A percentile compares a stretch with the other conserved stretches of the same genome.
phyloP scores from a whole-genome alignment of 371 early-diverging fungal genomes.

The Racocetra persica region DNA sequence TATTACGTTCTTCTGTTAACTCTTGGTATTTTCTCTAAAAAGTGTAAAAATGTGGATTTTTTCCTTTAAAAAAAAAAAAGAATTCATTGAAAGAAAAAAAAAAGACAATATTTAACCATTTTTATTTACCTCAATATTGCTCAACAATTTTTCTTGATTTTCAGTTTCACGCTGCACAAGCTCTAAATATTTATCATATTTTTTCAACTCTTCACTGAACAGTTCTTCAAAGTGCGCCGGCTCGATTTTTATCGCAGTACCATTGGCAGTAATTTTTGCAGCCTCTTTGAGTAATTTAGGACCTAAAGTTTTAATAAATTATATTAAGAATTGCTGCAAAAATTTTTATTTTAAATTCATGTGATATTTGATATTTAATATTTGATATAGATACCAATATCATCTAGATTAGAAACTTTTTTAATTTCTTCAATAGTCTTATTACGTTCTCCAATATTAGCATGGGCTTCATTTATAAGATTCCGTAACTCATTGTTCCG shows the following conservation, averaged over 20 bases:
- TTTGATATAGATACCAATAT: slow-evolving; percentile 60
- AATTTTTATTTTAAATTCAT: background rate
- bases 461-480: slow-evolving; percentile 57
- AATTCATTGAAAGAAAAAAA: background rate
- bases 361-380: background rate
- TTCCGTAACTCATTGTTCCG: slow-evolving; percentile 60
- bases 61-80: background rate
- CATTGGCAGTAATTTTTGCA: slow-evolving; percentile 53
- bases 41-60: background rate
- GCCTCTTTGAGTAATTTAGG: slow-evolving; percentile 52
- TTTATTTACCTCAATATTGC: slow-evolving; percentile 59
- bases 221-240: slow-evolving; percentile 75
- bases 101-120: background rate
- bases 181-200: slow-evolving; percentile 67
- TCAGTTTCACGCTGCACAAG: slow-evolving; percentile 65
- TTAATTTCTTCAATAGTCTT: slow-evolving; percentile 65
- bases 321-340: background rate
- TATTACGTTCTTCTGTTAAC: slow-evolving; percentile 65
- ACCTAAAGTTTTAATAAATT: slow-evolving; percentile 35
- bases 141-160: slow-evolving; percentile 69
- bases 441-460: slow-evolving; percentile 59
- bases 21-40: slow-evolving; percentile 63
- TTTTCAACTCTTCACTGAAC: slow-evolving; percentile 68
- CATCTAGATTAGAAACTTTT: slow-evolving; percentile 67
- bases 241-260: slow-evolving; percentile 70